Evolutionary conservation across 2,329 filamentous ascomycete genomes (phyloP).

Genomic region (Dothidotthia symphoricarpi): DNA sequence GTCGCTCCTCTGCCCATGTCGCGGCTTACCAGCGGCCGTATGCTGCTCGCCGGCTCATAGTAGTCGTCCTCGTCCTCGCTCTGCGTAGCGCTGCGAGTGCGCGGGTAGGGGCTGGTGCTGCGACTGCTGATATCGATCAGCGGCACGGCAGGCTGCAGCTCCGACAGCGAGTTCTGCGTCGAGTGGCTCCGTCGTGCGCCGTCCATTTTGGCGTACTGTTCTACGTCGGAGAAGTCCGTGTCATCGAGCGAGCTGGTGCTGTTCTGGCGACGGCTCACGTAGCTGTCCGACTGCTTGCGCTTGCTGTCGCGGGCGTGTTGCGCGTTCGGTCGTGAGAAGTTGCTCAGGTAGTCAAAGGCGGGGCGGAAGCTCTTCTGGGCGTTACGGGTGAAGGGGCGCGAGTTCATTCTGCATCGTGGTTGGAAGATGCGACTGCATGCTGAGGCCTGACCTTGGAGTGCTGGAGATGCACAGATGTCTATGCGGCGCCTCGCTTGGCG

Average conservation of each 20-base stretch:
- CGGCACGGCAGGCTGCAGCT: constrained; percentile 43
- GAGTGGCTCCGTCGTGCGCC: constrained; percentile 24
- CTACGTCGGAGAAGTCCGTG: constrained; percentile 37
- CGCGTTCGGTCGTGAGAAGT: constrained; percentile 21
- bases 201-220: constrained; percentile 35
- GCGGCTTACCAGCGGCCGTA: constrained; percentile 41
- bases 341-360: constrained; percentile 39
- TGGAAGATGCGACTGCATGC: too few species aligned
- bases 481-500: too few species aligned
- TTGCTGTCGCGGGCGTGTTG: constrained; percentile 16
- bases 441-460: too few species aligned
- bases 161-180: constrained; percentile 34
- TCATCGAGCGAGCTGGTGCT: constrained; percentile 41
- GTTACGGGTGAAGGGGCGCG: constrained; percentile 35
- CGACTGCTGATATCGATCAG: constrained; percentile 46
- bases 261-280: constrained; percentile 31
- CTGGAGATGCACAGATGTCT: too few species aligned
- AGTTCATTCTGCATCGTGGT: constrained; percentile 27
- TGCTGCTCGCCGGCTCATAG: constrained; percentile 37
- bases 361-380: constrained; percentile 33
- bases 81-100: constrained; percentile 43
- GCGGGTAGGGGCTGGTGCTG: constrained; percentile 47
- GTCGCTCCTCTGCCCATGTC: constrained; percentile 28
- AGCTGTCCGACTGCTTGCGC: constrained; percentile 16
- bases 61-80: constrained; percentile 50